Evolutionary conservation across 768 basidiomycete genomes (phyloP).

Genomic region (Mycena latifolia): DNA sequence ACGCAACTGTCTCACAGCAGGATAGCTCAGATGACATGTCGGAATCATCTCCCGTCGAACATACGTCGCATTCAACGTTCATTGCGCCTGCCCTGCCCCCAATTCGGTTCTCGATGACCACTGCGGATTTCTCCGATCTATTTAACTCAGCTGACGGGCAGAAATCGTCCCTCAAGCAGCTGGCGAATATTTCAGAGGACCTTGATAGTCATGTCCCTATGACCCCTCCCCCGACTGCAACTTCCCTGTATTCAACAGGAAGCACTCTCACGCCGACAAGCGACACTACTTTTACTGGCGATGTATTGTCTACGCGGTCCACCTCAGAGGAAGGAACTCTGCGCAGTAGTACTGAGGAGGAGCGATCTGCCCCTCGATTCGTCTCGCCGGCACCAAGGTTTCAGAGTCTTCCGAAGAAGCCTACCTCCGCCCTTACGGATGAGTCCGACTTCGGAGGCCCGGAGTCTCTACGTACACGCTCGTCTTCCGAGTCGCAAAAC

Average conservation of each 20-base stretch:
- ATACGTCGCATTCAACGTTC: constrained; percentile 78
- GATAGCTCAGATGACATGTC: constrained; percentile 60
- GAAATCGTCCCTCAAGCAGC: constrained; percentile 56
- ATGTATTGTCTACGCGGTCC: constrained; percentile 22
- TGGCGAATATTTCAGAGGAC: constrained; percentile 58
- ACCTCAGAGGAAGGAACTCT: constrained; percentile 27
- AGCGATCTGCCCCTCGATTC: constrained; percentile 14
- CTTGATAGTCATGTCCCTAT: constrained; percentile 39
- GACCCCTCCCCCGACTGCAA: constrained; percentile 51
- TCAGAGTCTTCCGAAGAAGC: constrained; percentile 31
- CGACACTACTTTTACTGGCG: constrained; percentile 39
- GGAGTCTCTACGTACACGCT: constrained; percentile 30
- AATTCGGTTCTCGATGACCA: constrained; percentile 90
- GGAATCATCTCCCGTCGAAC: constrained; percentile 76
- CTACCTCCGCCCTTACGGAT: background rate
- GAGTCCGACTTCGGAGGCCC: background rate
- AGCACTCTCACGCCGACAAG: constrained; percentile 43
- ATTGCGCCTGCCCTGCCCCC: constrained; percentile 91
- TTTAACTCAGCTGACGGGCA: constrained; percentile 69
- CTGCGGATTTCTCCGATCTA: constrained; percentile 84
- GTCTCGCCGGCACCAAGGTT: constrained; percentile 35
- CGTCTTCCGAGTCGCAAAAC: constrained; percentile 49
- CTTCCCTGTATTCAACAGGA: constrained; percentile 39
- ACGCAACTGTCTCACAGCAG: constrained; percentile 43
- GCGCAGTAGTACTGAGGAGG: background rate